A percentile compares a stretch with the other conserved stretches of the same genome.
These are phyloP conservation scores for Saccharomycopsis crataegensis DNA, from an alignment of 1,139 yeast species.

Conservation along the genomic window DNA sequence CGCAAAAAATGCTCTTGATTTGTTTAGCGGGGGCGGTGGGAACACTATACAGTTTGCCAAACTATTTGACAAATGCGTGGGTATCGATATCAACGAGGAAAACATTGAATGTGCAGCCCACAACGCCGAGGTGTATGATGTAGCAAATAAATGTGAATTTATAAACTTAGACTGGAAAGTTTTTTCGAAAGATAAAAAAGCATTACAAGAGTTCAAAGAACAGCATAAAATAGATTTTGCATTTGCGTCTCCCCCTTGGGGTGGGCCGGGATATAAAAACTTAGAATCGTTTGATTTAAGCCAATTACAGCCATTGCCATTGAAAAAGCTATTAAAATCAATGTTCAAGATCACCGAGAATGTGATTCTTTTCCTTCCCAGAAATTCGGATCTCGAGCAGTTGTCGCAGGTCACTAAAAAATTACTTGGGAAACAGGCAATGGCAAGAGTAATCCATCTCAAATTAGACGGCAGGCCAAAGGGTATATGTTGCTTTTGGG, in stretches of 20 bases:
- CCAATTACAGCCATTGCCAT: constrained; percentile 39
- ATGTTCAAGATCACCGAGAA: constrained; percentile 40
- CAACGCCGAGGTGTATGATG: constrained; percentile 69
- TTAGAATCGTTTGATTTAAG: constrained; percentile 40
- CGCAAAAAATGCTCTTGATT: constrained; percentile 47
- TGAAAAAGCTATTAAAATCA: constrained; percentile 39
- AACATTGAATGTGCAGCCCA: constrained; percentile 62
- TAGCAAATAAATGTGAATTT: constrained; percentile 41
- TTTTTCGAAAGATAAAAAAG: constrained; percentile 27
- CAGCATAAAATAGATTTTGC: constrained; percentile 49
- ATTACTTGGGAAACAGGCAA: constrained; percentile 38
- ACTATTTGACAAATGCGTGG: constrained; percentile 49
- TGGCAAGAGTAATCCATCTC: constrained; percentile 43
- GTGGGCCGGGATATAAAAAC: constrained; percentile 66
- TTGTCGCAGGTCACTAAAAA: constrained; percentile 39
- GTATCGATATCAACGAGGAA: constrained; percentile 55
- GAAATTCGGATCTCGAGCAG: constrained; percentile 57
- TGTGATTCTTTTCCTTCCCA: constrained; percentile 70
- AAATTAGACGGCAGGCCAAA: constrained; percentile 38
- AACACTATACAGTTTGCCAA: constrained; percentile 78
- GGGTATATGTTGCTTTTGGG: constrained; percentile 59
- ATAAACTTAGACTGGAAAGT: constrained; percentile 50
- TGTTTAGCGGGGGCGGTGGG: constrained; percentile 96
- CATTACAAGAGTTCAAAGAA: constrained; percentile 25
- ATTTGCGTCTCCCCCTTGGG: constrained; percentile 96